These are phyloP conservation scores for Lactifluus rugatus DNA, from an alignment of 768 basidiomycete genomes.

Conservation along the genomic window DNA sequence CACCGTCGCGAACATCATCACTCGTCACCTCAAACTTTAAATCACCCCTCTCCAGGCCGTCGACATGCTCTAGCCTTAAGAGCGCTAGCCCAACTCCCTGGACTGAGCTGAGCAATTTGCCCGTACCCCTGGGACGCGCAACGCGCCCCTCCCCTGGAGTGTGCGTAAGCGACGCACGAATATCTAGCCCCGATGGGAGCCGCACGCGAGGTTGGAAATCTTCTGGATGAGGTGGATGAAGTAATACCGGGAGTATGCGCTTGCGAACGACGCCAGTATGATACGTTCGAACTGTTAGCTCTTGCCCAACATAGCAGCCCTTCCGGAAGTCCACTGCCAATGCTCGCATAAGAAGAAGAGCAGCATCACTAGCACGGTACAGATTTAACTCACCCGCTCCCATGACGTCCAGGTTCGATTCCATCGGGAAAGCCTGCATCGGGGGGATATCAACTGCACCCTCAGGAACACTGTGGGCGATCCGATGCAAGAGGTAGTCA, in stretches of 20 bases:
- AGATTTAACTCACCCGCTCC: slow-evolving; percentile 62
- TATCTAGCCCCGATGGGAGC: slow-evolving; percentile 22
- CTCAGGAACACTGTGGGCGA: slow-evolving; percentile 81
- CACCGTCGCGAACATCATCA: slow-evolving; percentile 10
- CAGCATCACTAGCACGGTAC: slow-evolving; percentile 1
- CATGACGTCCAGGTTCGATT: slow-evolving; percentile 92
- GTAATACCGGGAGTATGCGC: slow-evolving; percentile 71
- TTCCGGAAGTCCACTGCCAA: slow-evolving; percentile 85
- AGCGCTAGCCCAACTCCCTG: slow-evolving; percentile 65
- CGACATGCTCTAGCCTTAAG: slow-evolving; percentile 68
- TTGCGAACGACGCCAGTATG: slow-evolving; percentile 89
- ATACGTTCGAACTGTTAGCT: slow-evolving; percentile 92
- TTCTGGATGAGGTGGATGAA: slow-evolving; percentile 30
- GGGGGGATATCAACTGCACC: slow-evolving; percentile 68
- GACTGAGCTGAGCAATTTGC: slow-evolving; percentile 58
- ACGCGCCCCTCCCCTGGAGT: slow-evolving; percentile 24
- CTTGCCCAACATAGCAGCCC: slow-evolving; percentile 97
- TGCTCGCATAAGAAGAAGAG: neutral
- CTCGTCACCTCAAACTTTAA: slow-evolving; percentile 31
- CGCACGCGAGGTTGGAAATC: neutral
- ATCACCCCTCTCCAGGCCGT: slow-evolving; percentile 41
- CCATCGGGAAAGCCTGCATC: slow-evolving; percentile 80
- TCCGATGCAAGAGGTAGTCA: slow-evolving; percentile 69
- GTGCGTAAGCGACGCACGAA: slow-evolving; percentile 24
- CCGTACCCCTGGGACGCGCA: slow-evolving; percentile 60